These are phyloP conservation scores for Candida sphagnicola DNA, from an alignment of 805 yeast genomes.

Conservation along the genomic window DNA sequence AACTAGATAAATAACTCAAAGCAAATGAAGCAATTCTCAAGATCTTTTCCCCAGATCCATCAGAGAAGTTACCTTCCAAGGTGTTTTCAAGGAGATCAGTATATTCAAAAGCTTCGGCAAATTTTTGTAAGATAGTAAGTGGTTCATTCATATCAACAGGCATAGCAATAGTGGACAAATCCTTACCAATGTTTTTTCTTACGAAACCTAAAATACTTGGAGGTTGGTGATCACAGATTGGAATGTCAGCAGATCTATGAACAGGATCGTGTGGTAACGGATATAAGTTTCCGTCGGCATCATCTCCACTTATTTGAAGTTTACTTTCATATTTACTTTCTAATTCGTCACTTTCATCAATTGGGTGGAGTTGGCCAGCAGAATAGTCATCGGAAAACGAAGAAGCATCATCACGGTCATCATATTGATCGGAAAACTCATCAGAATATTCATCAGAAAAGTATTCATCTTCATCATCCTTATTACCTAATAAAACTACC, in stretches of 20 bases:
- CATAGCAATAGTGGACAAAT: conserved; percentile 79
- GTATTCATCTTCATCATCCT: not conserved
- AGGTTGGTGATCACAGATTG: conserved; percentile 60
- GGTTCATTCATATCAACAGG: conserved; percentile 96
- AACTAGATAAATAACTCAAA: conserved; percentile 63
- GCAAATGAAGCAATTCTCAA: conserved; percentile 80
- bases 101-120: conserved; percentile 79
- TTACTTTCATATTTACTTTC: conserved; percentile 5
- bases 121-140: conserved; percentile 70
- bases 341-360: conserved; percentile 6
- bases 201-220: conserved; percentile 78
- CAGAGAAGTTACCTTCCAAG: conserved; percentile 36
- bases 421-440: conserved; percentile 3
- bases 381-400: conserved; percentile 4
- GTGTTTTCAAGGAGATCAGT: conserved; percentile 63
- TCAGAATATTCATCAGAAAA: conserved; percentile 2
- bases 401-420: conserved; percentile 1
- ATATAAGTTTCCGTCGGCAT: conserved; percentile 41
- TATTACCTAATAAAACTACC: conserved; percentile 45
- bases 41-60: conserved; percentile 54
- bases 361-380: conserved; percentile 6
- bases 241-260: conserved; percentile 55
- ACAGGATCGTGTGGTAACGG: conserved; percentile 60
- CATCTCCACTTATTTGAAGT: conserved; percentile 10
- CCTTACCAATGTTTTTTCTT: conserved; percentile 91